These are phyloP conservation scores for Aspergillus affinis DNA, from an alignment of 495 filamentous ascomycete species.

Conservation along the genomic window DNA sequence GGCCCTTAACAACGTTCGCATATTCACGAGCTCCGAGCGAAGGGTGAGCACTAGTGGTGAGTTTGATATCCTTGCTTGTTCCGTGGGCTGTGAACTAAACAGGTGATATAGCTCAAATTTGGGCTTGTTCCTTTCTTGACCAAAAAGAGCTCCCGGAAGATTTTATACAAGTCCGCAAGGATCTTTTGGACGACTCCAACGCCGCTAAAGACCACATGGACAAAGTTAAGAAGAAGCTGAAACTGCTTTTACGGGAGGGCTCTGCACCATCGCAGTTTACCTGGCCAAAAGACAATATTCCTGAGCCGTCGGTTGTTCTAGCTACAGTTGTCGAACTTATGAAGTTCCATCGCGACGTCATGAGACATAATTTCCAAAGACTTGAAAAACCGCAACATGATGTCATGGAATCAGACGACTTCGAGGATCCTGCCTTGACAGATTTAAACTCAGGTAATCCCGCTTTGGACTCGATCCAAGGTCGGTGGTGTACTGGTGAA, in stretches of 20 bases:
- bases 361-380: slow-evolving; percentile 86
- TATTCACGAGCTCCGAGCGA: slow-evolving; percentile 93
- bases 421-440: slow-evolving; percentile 33
- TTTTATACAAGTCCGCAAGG: slow-evolving; percentile 85
- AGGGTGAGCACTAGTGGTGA: slow-evolving; percentile 86
- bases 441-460: slow-evolving; percentile 39
- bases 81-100: slow-evolving; percentile 18
- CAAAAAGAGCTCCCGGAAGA: slow-evolving; percentile 81
- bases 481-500: slow-evolving; percentile 95
- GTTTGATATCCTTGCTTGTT: slow-evolving; percentile 20
- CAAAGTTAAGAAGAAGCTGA: slow-evolving; percentile 98
- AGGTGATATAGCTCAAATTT: slow-evolving; percentile 73
- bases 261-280: slow-evolving; percentile 92
- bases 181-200: slow-evolving; percentile 94
- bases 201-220: slow-evolving; percentile 99
- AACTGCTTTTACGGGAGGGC: slow-evolving; percentile 83
- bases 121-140: slow-evolving; percentile 85
- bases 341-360: slow-evolving; percentile 93
- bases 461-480: slow-evolving; percentile 69
- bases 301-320: slow-evolving; percentile 88
- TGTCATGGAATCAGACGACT: slow-evolving; percentile 24
- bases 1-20: slow-evolving; percentile 81
- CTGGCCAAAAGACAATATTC: slow-evolving; percentile 90
- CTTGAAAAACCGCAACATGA: slow-evolving; percentile 63
- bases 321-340: slow-evolving; percentile 91